These are phyloP conservation scores for Candida alai DNA, from an alignment of 805 yeast genomes.

Conservation along the genomic window DNA sequence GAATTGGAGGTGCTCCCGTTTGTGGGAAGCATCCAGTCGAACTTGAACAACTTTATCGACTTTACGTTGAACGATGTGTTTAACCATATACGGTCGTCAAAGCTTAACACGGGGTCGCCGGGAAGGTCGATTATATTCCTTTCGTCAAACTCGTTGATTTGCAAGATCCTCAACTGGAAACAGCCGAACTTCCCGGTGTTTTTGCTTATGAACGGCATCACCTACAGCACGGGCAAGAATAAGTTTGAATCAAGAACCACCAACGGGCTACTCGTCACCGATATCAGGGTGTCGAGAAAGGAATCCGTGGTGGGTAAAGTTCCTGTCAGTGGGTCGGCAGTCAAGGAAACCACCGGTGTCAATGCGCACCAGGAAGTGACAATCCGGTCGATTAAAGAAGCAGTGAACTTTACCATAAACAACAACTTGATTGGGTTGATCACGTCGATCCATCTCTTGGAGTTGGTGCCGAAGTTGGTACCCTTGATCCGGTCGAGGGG, in stretches of 20 bases:
- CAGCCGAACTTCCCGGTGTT: slow-evolving; percentile 97
- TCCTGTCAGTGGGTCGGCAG: slow-evolving; percentile 5
- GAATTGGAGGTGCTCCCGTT: slow-evolving; percentile 39
- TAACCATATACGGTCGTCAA: slow-evolving; percentile 60
- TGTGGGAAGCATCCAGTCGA: slow-evolving; percentile 39
- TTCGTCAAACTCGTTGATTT: slow-evolving; percentile 83
- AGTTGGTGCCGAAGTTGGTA: slow-evolving; percentile 70
- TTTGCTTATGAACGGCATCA: slow-evolving; percentile 71
- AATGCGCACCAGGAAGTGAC: slow-evolving; percentile 34
- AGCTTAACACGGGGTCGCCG: slow-evolving; percentile 15
- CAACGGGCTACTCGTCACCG: slow-evolving; percentile 36
- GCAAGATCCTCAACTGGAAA: slow-evolving; percentile 94
- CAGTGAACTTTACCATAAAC: slow-evolving; percentile 70
- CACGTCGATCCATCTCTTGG: slow-evolving; percentile 65
- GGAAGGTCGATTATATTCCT: slow-evolving; percentile 74
- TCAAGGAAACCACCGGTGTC: too few species aligned
- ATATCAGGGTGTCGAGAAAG: slow-evolving; percentile 1
- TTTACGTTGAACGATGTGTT: slow-evolving; percentile 66
- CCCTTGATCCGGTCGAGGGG: slow-evolving; percentile 78
- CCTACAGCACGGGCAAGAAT: slow-evolving; percentile 23
- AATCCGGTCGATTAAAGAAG: slow-evolving; percentile 74
- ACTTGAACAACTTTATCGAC: slow-evolving; percentile 75
- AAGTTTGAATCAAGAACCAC: slow-evolving; percentile 38
- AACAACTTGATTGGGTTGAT: slow-evolving; percentile 86
- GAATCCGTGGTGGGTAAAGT: background rate